Evolutionary conservation across 2,329 filamentous ascomycete species (phyloP).

Genomic region (Penicillium sp.): DNA sequence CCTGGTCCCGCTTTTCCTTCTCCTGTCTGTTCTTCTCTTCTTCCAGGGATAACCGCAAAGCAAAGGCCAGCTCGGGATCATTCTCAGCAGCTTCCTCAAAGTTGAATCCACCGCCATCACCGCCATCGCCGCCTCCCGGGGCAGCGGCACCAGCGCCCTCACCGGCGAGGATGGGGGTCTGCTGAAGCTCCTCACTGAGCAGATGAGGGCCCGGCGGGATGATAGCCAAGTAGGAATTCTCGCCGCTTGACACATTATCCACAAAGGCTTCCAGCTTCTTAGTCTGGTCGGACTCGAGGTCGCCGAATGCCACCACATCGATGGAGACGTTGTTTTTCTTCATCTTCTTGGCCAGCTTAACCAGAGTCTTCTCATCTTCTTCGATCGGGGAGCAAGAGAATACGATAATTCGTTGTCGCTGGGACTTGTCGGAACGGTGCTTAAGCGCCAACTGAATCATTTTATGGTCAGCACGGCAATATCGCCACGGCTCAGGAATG

Average conservation of each 20-base stretch:
- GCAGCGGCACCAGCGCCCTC: slow-evolving; percentile 60
- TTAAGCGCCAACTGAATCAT: slow-evolving; percentile 76
- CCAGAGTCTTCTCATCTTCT: slow-evolving; percentile 82
- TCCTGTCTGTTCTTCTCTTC: slow-evolving; percentile 94
- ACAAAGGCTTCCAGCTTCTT: slow-evolving; percentile 91
- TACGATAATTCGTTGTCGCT: slow-evolving; percentile 92
- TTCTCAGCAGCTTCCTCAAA: slow-evolving; percentile 78
- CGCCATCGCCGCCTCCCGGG: slow-evolving; percentile 46
- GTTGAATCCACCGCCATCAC: slow-evolving; percentile 55
- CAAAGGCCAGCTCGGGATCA: slow-evolving; percentile 90
- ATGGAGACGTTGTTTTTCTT: slow-evolving; percentile 95
- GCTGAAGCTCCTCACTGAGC: slow-evolving; percentile 83
- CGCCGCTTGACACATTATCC: slow-evolving; percentile 82
- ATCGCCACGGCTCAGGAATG: not conserved
- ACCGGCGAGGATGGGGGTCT: slow-evolving; percentile 82
- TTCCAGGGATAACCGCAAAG: slow-evolving; percentile 94
- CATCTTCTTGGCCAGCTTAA: slow-evolving; percentile 93
- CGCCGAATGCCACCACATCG: slow-evolving; percentile 92
- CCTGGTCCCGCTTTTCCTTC: slow-evolving; percentile 71
- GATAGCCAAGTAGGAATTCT: slow-evolving; percentile 85
- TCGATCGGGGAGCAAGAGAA: slow-evolving; percentile 91
- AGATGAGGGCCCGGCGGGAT: slow-evolving; percentile 88
- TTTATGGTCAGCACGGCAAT: slow-evolving; percentile 1
- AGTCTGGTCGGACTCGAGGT: slow-evolving; percentile 81
- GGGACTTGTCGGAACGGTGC: slow-evolving; percentile 95